Percentiles rank a stretch among this genome's conserved stretches.
Evolutionary conservation across 352 stramenopile species (phyloP).

Genomic region (Sclerospora graminicola): DNA sequence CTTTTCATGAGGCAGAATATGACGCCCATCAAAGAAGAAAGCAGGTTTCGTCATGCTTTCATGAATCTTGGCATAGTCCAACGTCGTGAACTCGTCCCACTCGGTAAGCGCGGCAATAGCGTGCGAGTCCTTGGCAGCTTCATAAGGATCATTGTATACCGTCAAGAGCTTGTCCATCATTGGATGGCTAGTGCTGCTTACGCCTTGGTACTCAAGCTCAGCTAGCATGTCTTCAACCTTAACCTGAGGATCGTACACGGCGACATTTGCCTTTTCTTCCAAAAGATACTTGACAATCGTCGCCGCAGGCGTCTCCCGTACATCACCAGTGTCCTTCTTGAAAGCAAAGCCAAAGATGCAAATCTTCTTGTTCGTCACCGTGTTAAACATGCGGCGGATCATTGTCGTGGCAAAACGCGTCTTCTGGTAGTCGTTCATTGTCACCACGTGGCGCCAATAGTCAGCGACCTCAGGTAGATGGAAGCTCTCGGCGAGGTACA

Average conservation of each 20-base stretch:
- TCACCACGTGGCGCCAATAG: slow-evolving; percentile 98
- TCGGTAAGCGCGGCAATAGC: slow-evolving; percentile 95
- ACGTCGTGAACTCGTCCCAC: slow-evolving; percentile 98
- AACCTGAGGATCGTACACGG: slow-evolving; percentile 97
- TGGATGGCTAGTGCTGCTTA: slow-evolving; percentile 88
- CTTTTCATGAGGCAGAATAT: slow-evolving; percentile 91
- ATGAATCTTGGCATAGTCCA: slow-evolving; percentile 96
- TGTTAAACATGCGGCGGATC: slow-evolving; percentile 98
- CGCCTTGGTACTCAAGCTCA: slow-evolving; percentile 78
- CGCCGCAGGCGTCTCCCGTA: slow-evolving; percentile 95
- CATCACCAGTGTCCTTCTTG: slow-evolving; percentile 99
- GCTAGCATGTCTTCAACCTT: slow-evolving; percentile 92
- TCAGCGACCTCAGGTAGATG: slow-evolving; percentile 96
- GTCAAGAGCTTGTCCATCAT: slow-evolving; percentile 74
- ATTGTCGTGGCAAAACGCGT: slow-evolving; percentile 97
- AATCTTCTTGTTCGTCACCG: slow-evolving; percentile 99
- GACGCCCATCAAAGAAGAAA: slow-evolving; percentile 99
- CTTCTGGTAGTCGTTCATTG: slow-evolving; percentile 99
- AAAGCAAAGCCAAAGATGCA: slow-evolving; percentile 98
- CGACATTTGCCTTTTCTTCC: slow-evolving; percentile 91
- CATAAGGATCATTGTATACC: slow-evolving; percentile 82
- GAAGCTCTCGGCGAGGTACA: slow-evolving; percentile 98
- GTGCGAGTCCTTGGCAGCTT: slow-evolving; percentile 88
- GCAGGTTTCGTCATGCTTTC: slow-evolving; percentile 96
- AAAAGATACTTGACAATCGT: slow-evolving; percentile 96